Conservation (phyloP, 768 basidiomycete genomes). For the Vararia minispora region DNA sequence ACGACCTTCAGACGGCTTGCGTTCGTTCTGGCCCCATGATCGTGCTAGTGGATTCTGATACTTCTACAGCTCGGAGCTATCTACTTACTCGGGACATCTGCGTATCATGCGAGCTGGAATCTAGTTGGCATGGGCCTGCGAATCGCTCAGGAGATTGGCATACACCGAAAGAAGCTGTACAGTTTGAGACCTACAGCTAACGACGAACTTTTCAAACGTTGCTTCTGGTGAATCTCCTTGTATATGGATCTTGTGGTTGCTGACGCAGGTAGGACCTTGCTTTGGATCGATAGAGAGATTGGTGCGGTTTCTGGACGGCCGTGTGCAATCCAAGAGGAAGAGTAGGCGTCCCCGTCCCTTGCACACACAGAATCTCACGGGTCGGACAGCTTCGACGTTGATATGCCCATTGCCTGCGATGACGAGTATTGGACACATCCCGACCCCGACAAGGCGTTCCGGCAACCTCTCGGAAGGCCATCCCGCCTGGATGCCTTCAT, state of each 20-base stretch:
- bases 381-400: conserved; percentile 17
- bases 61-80: conserved; percentile 23
- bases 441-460: conserved; percentile 28
- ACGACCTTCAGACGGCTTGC: conserved; percentile 61
- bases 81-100: conserved; percentile 33
- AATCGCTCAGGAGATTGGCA: conserved; percentile 65
- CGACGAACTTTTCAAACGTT: no score
- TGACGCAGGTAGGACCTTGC: no score
- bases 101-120: conserved; percentile 45
- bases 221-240: no score
- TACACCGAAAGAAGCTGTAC: conserved; percentile 42
- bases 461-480: conserved; percentile 52
- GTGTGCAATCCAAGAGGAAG: no score
- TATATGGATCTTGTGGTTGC: no score
- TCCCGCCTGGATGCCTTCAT: conserved; percentile 43
- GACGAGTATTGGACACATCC: conserved; percentile 12
- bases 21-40: conserved; percentile 33
- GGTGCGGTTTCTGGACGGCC: no score
- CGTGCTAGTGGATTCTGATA: conserved; percentile 15
- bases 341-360: no score
- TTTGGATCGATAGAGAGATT: no score
- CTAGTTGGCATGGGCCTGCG: conserved; percentile 55
- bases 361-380: no score
- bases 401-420: conserved; percentile 11
- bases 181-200: conserved; percentile 23